Evolutionary conservation across 2,329 filamentous ascomycete species (phyloP).

Genomic region (Fusarium sororula): DNA sequence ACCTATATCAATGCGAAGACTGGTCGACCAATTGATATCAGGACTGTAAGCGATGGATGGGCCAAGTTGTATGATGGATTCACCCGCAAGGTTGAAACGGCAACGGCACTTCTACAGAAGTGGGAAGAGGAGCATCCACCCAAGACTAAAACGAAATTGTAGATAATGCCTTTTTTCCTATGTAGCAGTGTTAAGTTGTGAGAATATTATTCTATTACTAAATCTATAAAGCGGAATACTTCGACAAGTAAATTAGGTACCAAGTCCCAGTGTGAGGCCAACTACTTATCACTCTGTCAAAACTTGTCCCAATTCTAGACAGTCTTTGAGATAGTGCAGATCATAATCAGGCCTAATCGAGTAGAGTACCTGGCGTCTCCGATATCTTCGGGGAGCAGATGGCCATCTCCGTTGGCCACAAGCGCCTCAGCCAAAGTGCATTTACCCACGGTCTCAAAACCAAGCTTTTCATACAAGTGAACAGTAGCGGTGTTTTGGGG

Average conservation of each 20-base stretch:
- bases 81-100: not conserved
- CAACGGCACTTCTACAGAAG: not conserved
- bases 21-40: not conserved
- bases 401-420: not conserved
- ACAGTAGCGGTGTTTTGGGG: not conserved
- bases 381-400: not conserved
- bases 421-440: not conserved
- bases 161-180: fast-evolving
- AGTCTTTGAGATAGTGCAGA: not conserved
- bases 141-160: not conserved
- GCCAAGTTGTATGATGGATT: not conserved
- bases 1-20: not conserved
- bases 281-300: not conserved
- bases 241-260: fast-evolving
- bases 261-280: not conserved
- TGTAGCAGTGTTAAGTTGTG: fast-evolving
- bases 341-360: not conserved
- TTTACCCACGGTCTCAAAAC: fast-evolving
- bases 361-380: not conserved
- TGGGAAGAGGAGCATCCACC: not conserved
- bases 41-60: not conserved
- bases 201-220: not conserved
- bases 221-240: not conserved
- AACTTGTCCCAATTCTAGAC: fast-evolving
- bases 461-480: not conserved